Evolutionary conservation across 192 early-diverging fungal species (phyloP), one percentile per base, ranked within the genome.

Genomic region (Umbelopsis isabellina): DNA sequence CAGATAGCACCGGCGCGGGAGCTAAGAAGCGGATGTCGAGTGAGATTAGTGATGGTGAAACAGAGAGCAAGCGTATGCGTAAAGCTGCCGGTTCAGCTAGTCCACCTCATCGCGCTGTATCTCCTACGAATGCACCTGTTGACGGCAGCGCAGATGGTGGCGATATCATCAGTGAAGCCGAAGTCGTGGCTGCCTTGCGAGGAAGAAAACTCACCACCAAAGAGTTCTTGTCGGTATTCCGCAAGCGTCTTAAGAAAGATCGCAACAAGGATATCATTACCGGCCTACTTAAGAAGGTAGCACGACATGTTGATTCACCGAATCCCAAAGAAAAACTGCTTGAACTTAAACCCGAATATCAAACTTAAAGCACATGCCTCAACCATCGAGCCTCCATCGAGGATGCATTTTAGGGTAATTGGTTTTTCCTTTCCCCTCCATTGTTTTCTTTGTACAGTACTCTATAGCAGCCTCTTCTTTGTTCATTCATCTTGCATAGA

Each of bases 161-260:
- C 1, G 71, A 80, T 47, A 66, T 90, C 15, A 90, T 92, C 46
- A 91, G 88, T 20, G 88, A 90, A 67, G 78, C 82, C 21, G 91
- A 92, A 70, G 88, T 92, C 3, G 79, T 91, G 25, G 50, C 72
- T 16, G 80, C 84, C 4, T 49, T 90, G 25, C 85, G 88, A 64
- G 85, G 79, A 46, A 83, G 77, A 41, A 76, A 81, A 16, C 78
- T 86, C 77, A 87, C 86, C 3, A 89, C 90, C 35, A 86, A 87
- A 71, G 88, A 90, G 30, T 81, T 92, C 18, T 84, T 92, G 46
- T 74, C 78, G 46, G 79, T 77, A 12, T 82, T 92, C 70, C 85
- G 86, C 45, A 85, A 78, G 68, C 86, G 89, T 67, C 83, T 92
- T 58, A 85, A 84, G 80, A 82, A 73, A 37, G 53, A 67, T 1